These are phyloP conservation scores for Porcisia hertigi DNA, from an alignment of 208 protist genomes.

Conservation along the genomic window DNA sequence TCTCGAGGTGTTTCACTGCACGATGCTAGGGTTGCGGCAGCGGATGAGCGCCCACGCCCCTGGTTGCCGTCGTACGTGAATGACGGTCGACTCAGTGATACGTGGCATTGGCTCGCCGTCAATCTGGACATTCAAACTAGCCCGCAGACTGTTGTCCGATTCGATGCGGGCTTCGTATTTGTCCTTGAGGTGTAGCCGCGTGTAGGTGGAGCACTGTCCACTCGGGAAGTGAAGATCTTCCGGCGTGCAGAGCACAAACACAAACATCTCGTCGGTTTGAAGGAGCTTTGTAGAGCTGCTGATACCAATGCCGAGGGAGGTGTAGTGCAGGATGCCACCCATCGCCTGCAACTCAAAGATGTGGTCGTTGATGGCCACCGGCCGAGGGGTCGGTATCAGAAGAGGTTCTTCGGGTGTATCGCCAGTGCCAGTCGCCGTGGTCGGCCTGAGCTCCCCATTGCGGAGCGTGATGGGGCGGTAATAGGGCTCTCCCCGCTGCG, in stretches of 20 bases:
- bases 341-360: conserved; percentile 80
- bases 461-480: conserved; percentile 46
- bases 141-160: conserved; percentile 25
- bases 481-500: conserved; percentile 28
- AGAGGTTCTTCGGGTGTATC: neutral
- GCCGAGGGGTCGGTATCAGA: conserved; percentile 4
- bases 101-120: conserved; percentile 73
- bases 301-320: conserved; percentile 50
- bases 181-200: conserved; percentile 26
- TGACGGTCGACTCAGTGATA: conserved; percentile 60
- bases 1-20: conserved; percentile 20
- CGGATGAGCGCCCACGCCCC: conserved; percentile 48
- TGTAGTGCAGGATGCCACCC: conserved; percentile 73
- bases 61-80: conserved; percentile 44
- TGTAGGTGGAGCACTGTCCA: conserved; percentile 32
- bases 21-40: conserved; percentile 61
- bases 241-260: conserved; percentile 78
- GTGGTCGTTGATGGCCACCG: conserved; percentile 76
- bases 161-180: conserved; percentile 22
- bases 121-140: conserved; percentile 66
- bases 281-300: conserved; percentile 55
- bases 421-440: neutral
- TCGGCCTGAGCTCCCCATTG: conserved; percentile 14
- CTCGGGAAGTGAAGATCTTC: conserved; percentile 46
- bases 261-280: conserved; percentile 67